A percentile compares a stretch with the other conserved stretches of the same genome.
Conservation (phyloP, 2,329 filamentous ascomycete species). For the Ustilaginoidea virens region DNA sequence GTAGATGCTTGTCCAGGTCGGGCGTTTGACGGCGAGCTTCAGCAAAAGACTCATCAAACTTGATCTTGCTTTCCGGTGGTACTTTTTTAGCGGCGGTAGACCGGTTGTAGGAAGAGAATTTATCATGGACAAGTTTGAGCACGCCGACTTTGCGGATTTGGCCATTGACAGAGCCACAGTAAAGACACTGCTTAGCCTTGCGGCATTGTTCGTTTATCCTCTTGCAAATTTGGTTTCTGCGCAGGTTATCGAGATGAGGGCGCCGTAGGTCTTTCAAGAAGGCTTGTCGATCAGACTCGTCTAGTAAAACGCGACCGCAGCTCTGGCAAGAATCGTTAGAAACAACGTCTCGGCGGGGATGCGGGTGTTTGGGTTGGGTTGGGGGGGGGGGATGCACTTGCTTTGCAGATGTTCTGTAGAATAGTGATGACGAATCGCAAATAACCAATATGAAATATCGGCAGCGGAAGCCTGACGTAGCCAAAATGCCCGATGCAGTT, state of each 20-base stretch:
- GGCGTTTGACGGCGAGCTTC: conserved; percentile 62
- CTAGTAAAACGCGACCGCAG: conserved; percentile 70
- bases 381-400: conserved; percentile 12
- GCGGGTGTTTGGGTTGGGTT: neutral
- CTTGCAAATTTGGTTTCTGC: conserved; percentile 71
- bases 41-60: conserved; percentile 74
- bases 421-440: conserved; percentile 86
- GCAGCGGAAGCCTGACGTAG: conserved; percentile 77
- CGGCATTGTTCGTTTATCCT: conserved; percentile 79
- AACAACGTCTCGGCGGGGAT: neutral
- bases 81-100: conserved; percentile 78
- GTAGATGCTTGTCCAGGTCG: conserved; percentile 80
- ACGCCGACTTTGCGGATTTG: conserved; percentile 83
- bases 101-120: conserved; percentile 74
- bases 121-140: conserved; percentile 91
- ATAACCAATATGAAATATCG: conserved; percentile 92
- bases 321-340: conserved; percentile 17
- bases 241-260: conserved; percentile 73
- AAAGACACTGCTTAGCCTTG: conserved; percentile 69
- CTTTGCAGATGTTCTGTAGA: conserved; percentile 88
- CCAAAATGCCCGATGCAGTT: conserved; percentile 93
- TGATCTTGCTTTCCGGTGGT: conserved; percentile 63
- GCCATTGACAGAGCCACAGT: conserved; percentile 73
- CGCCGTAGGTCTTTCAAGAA: conserved; percentile 70
- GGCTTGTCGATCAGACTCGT: conserved; percentile 60